A percentile compares a stretch with the other conserved stretches of the same genome.
These are phyloP conservation scores for Pyropia yezoensis DNA, from an alignment of 23 red algal species.

Conservation along the genomic window DNA sequence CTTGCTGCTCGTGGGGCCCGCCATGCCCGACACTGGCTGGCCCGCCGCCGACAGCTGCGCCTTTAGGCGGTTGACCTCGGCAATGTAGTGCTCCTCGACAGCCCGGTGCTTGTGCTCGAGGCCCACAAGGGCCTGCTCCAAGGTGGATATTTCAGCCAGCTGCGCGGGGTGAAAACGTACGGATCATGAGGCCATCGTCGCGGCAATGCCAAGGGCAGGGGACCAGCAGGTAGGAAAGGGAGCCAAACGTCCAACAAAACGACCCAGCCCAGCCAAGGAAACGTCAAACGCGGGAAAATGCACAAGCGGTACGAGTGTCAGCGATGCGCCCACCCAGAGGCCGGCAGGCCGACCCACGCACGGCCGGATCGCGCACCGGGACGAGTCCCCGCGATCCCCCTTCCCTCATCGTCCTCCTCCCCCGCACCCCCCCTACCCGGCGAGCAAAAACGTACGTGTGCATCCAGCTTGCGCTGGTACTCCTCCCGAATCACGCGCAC, in stretches of 20 bases:
- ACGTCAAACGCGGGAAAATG: background rate
- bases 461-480: slow-evolving; percentile 44
- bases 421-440: background rate
- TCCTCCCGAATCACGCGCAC: slow-evolving; percentile 20
- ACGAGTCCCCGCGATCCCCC: background rate
- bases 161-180: background rate
- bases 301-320: background rate
- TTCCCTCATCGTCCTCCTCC: background rate
- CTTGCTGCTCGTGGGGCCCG: background rate
- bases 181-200: slow-evolving; percentile 32
- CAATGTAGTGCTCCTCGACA: slow-evolving; percentile 70
- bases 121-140: slow-evolving; percentile 19
- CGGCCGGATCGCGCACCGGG: background rate
- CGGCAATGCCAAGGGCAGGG: background rate
- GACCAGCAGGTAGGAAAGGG: background rate
- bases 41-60: slow-evolving; percentile 9
- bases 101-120: slow-evolving; percentile 62
- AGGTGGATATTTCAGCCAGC: slow-evolving; percentile 5
- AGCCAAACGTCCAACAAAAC: background rate
- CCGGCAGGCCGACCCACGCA: background rate
- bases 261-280: background rate
- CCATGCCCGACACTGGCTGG: background rate
- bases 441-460: slow-evolving; percentile 11
- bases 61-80: slow-evolving; percentile 59
- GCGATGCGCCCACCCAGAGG: background rate